Evolutionary conservation across 2,329 filamentous ascomycete genomes (phyloP), one percentile per base, ranked within the genome.

Genomic region (Trichoderma lentiforme): DNA sequence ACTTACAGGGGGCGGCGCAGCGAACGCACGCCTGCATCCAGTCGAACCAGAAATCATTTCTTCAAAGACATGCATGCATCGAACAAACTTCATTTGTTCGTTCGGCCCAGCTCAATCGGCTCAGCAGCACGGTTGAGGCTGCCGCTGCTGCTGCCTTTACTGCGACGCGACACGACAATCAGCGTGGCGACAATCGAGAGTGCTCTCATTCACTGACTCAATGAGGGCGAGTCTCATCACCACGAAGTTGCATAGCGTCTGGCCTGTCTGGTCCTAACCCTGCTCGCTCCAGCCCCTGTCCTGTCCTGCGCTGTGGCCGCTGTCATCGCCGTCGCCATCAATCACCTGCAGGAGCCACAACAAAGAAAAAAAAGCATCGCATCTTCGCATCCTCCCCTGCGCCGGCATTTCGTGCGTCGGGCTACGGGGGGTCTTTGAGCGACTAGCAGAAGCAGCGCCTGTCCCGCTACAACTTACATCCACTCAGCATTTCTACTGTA

Each of bases 351-450:
- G 66, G 34, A 69, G 56, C 66, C 65, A 60, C 65, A 58, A 68
- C 56, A 60, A 65, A 30, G 39, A 47, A 39, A 61, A 68, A 68
- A 47, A 30, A 51, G 66, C 66, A 62, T 47, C 61, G 34, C 61
- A 65, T 65, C 69, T 58, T 58, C 61, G 61, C 57, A 51, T 71
- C 69, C 51, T 71, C 69, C 69, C 69, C 69, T 65, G 69, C 69
- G 65, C 66, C 57, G 66, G 66, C n/a, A 69, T 69, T 58, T 61
- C 57, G 57, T 43, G 39, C 57, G 57, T 62, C 66, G 51, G 47
- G 32, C 36, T 58, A 28, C 43, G 51, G 64, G 18, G 28, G 61
- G 47, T 51, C n/a, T 24, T 30, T 36, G 56, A 63, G 24, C 30
- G 57, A 32, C 28, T 32, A 34, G 30, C 62, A 53, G 62, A 51